Evolutionary conservation across 345 rosid species (phyloP).

Genomic region (Gossypium sturtianum): DNA sequence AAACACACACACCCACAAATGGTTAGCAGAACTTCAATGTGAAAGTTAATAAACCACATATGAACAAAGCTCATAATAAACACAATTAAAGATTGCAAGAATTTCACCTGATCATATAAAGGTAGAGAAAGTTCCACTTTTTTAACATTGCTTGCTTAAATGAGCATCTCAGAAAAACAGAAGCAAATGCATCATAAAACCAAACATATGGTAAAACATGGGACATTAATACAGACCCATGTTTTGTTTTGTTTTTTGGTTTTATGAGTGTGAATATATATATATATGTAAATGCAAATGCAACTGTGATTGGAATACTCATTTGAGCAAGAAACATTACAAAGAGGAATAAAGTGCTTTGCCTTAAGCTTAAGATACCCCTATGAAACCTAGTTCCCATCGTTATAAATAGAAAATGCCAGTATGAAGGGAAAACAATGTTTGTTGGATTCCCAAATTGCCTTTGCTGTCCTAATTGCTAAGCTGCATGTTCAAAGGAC

Average conservation of each 20-base stretch:
- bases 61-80: too few species aligned
- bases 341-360: constrained; percentile 11
- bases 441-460: constrained; percentile 10
- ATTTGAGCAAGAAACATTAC: constrained; percentile 55
- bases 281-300: background rate
- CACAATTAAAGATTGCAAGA: too few species aligned
- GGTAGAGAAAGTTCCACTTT: constrained; percentile 14
- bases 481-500: background rate
- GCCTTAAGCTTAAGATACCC: background rate
- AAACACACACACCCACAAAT: background rate
- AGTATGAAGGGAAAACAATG: background rate
- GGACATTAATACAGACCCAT: background rate
- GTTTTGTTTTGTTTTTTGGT: too few species aligned
- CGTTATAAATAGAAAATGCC: constrained; percentile 10
- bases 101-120: too few species aligned
- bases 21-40: too few species aligned
- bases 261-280: too few species aligned
- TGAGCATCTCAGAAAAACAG: constrained; percentile 39
- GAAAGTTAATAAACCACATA: too few species aligned
- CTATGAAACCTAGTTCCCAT: background rate
- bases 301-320: constrained; percentile 40
- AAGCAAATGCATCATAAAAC: constrained; percentile 15
- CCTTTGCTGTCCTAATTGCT: background rate
- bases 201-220: background rate
- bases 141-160: constrained; percentile 33